Base-by-base conservation (phyloP, 352 stramenopile genomes). In the Phytophthora fragariae region DNA sequence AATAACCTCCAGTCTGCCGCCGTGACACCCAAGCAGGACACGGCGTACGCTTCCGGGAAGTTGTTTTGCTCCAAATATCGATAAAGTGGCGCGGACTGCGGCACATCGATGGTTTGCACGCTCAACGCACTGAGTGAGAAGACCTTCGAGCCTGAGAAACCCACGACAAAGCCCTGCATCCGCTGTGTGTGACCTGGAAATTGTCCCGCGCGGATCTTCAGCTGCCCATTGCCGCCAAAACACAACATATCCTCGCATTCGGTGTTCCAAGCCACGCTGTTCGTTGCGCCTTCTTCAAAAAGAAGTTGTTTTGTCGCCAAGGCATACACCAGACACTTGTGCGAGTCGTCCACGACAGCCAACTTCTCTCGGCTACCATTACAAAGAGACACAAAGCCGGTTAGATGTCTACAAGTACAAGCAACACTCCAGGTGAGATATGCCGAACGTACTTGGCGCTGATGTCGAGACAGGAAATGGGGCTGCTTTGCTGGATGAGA, bases 211-310 rank as follows among this genome's bases (percentile, higher is more conserved):
- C 96, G 97, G 67, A 98, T 97, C 82, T 92, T 94, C 33, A 98
- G 88, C 66, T 93, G 89, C 1, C 82, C 84, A 61, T 92, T 94
- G 17, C 92, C 90, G 5, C 86, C 93, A 68, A 97, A 98, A 75
- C 96, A 99, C 46, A 99, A 67, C 91, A 98, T 98, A 56, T 99
- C 94, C 50, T 98, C 95, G 50, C 94, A 90, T 65, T 98, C 92
- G 8, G 90, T 93, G 83, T 99, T 99, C 82, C 96, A 99, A n/a
- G 91, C 86, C 14, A 98, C 92, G 69, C 89, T 97, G 65, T 95
- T 97, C 8, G 88, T 90, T 29, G 94, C 85, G 1, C 83, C 87
- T 76, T 96, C 88, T 70, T 94, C 77, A 67, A 97, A 98, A 5
- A 97, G 64, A 44, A 97, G 81, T 69, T 98, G 90, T 55, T 98